Evolutionary conservation across 169 alveolate species (phyloP).

Genomic region (Perkinsus olseni): DNA sequence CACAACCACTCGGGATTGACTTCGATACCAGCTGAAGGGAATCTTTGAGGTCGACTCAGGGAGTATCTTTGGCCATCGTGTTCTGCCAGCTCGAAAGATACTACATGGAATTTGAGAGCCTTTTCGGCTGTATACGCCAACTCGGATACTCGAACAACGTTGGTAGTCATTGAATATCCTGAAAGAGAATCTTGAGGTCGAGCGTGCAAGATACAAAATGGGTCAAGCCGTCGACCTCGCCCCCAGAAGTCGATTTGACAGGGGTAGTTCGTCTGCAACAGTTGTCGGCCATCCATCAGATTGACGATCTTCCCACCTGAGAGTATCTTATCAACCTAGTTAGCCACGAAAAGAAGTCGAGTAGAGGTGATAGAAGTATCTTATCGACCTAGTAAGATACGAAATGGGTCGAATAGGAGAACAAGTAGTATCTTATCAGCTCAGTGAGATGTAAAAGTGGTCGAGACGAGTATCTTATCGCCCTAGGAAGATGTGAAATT

Average conservation of each 20-base stretch:
- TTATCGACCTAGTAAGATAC: no score
- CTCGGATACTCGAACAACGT: background rate
- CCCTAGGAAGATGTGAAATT: no score
- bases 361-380: no score
- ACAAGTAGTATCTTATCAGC: no score
- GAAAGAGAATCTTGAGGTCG: background rate
- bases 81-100: background rate
- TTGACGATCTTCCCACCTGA: background rate
- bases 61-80: background rate
- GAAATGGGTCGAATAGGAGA: no score
- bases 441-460: no score
- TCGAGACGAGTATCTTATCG: no score
- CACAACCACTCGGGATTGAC: background rate
- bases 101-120: background rate
- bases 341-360: no score
- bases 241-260: background rate
- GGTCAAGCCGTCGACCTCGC: background rate
- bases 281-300: background rate
- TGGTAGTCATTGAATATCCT: background rate
- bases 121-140: background rate
- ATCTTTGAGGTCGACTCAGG: background rate
- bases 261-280: background rate
- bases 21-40: background rate
- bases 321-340: no score
- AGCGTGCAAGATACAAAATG: background rate